phyloP scores from a whole-genome alignment of 106 monocot genomes.

The Allium sativum region DNA sequence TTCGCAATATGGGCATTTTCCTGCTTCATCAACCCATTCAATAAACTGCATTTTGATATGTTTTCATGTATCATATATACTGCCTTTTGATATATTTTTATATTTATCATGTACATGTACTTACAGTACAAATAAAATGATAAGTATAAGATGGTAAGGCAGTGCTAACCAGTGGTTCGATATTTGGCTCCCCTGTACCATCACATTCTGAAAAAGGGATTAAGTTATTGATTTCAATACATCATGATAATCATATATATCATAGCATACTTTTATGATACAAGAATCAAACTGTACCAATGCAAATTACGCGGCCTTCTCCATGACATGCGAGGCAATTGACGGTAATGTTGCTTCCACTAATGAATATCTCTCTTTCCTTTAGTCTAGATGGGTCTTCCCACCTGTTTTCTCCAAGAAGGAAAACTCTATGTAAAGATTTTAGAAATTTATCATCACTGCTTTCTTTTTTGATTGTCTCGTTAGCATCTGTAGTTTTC shows the following conservation, averaged over 20 bases:
- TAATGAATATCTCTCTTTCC: slow-evolving; percentile 18
- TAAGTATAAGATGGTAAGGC: background rate
- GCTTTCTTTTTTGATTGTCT: slow-evolving; percentile 42
- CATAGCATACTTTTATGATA: background rate
- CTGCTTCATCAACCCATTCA: slow-evolving; percentile 85
- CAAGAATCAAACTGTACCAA: slow-evolving; percentile 25
- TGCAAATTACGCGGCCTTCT: slow-evolving; percentile 84
- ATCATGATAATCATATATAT: background rate
- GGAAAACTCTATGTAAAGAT: slow-evolving; percentile 65
- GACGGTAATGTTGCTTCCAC: slow-evolving; percentile 9
- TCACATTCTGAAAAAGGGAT: slow-evolving; percentile 64
- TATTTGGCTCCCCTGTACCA: slow-evolving; percentile 85
- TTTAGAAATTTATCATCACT: slow-evolving; percentile 25
- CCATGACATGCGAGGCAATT: slow-evolving; percentile 80
- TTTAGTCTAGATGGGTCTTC: slow-evolving; percentile 73
- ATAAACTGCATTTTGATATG: slow-evolving; percentile 44
- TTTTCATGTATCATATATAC: slow-evolving; percentile 36
- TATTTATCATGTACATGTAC: no score
- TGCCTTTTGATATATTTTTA: slow-evolving; percentile 8
- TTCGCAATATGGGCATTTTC: slow-evolving; percentile 90
- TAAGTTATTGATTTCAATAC: background rate
- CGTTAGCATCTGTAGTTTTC: slow-evolving; percentile 38
- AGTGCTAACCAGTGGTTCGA: slow-evolving; percentile 71
- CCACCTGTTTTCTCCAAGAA: slow-evolving; percentile 96
- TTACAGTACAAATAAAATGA: background rate